Conservation (phyloP, 768 basidiomycete genomes). For the Agrocybe praecox region DNA sequence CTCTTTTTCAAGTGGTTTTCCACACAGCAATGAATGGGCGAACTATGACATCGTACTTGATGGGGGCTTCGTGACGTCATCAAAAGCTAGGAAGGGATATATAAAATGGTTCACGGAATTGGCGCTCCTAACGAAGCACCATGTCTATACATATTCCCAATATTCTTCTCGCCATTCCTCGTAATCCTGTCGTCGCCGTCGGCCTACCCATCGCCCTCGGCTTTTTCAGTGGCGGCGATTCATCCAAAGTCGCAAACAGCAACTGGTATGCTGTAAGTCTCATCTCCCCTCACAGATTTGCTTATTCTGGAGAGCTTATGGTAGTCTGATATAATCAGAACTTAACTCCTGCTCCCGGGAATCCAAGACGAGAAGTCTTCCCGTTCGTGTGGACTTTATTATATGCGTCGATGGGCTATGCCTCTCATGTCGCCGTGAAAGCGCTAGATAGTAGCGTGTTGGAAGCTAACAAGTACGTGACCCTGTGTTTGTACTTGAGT, state of each 20-base stretch:
- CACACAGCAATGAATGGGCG: too few relatives aligned
- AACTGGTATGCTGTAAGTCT: conserved; percentile 60
- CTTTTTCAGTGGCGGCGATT: conserved; percentile 49
- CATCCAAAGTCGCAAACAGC: conserved; percentile 47
- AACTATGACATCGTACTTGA: background rate
- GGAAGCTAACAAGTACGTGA: conserved; percentile 46
- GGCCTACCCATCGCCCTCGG: conserved; percentile 63
- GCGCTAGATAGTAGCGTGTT: conserved; percentile 48
- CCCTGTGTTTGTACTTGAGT: too few relatives aligned
- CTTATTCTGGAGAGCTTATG: background rate
- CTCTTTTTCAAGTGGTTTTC: too few relatives aligned
- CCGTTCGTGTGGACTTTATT: conserved; percentile 60
- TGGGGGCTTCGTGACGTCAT: conserved; percentile 19
- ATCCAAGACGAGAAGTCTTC: conserved; percentile 54
- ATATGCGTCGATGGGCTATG: conserved; percentile 65
- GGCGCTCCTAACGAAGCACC: background rate
- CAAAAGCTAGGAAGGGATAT: background rate
- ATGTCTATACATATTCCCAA: conserved; percentile 43
- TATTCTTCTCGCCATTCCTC: conserved; percentile 53
- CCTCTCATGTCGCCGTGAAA: conserved; percentile 61
- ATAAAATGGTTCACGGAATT: background rate
- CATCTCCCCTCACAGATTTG: too few relatives aligned
- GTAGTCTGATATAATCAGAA: conserved; percentile 30
- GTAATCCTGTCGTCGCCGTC: conserved; percentile 58
- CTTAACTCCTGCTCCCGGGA: conserved; percentile 51